Evolutionary conservation across 1,139 yeast genomes (phyloP).

Genomic region (Candida albicans): DNA sequence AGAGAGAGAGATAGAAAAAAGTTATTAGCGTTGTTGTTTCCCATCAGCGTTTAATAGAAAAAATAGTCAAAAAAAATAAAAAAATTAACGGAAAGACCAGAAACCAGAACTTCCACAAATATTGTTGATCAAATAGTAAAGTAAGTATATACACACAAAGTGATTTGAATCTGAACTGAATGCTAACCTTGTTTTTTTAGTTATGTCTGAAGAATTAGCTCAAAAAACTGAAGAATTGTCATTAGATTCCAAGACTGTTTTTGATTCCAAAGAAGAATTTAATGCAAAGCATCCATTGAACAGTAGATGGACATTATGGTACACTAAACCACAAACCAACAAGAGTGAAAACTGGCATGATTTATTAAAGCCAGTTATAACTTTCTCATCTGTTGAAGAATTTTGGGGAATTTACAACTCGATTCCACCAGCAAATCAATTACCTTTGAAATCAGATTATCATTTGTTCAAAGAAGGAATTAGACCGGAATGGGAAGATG

Average conservation of each 20-base stretch:
- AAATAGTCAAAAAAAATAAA: too few species aligned
- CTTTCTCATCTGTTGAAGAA: slow-evolving; percentile 92
- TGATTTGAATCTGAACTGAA: neutral
- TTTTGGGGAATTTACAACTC: slow-evolving; percentile 98
- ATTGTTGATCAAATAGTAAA: too few species aligned
- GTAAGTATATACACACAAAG: too few species aligned
- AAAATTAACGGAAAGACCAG: too few species aligned
- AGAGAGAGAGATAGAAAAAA: slow-evolving; percentile 1
- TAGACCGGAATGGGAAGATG: slow-evolving; percentile 99
- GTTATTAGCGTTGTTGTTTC: neutral
- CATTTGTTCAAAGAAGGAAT: slow-evolving; percentile 93
- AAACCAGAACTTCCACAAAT: too few species aligned
- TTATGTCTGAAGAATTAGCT: slow-evolving; percentile 54
- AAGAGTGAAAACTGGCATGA: slow-evolving; percentile 89
- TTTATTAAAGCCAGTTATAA: slow-evolving; percentile 87
- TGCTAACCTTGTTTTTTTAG: neutral
- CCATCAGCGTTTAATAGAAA: slow-evolving; percentile 3
- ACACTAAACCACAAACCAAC: slow-evolving; percentile 87
- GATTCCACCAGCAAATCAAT: slow-evolving; percentile 87
- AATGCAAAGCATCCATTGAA: slow-evolving; percentile 88
- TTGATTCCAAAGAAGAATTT: slow-evolving; percentile 68
- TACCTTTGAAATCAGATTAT: slow-evolving; percentile 91
- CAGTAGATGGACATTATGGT: slow-evolving; percentile 96
- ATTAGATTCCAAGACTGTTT: slow-evolving; percentile 57
- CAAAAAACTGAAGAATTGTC: slow-evolving; percentile 55